Evolutionary conservation across 495 filamentous ascomycete species (phyloP).

Genomic region (Xylaria telfairii): DNA sequence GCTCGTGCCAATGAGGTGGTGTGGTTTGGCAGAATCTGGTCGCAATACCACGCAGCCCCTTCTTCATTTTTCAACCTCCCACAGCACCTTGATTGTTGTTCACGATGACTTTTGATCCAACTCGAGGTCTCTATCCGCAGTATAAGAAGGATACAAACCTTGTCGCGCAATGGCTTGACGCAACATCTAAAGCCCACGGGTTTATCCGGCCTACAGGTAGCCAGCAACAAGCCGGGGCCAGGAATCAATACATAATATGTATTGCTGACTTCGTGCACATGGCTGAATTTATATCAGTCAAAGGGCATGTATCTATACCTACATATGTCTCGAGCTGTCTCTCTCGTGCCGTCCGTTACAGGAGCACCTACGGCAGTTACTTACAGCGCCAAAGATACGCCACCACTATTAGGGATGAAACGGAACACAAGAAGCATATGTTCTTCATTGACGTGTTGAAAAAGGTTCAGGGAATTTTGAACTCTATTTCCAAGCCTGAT

Average conservation of each 20-base stretch:
- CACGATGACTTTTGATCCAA: background rate
- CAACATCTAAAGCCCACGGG: background rate
- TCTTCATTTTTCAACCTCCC: background rate
- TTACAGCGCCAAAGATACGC: slow-evolving; percentile 6
- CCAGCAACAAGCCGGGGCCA: background rate
- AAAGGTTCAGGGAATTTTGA: background rate
- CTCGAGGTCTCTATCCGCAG: background rate
- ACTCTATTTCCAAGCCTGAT: background rate
- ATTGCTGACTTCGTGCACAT: slow-evolving; percentile 2
- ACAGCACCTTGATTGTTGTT: background rate
- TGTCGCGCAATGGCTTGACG: slow-evolving; percentile 12
- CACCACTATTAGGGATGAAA: background rate
- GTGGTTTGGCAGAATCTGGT: background rate
- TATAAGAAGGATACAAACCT: slow-evolving; percentile 12
- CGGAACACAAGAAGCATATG: background rate
- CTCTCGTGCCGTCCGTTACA: slow-evolving; percentile 13
- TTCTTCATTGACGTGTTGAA: slow-evolving; percentile 12
- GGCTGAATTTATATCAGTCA: background rate
- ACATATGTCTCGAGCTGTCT: background rate
- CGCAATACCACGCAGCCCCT: background rate
- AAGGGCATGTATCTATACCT: background rate
- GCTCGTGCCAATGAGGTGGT: no score
- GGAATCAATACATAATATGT: background rate
- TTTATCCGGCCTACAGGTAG: background rate
- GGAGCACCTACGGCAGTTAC: slow-evolving; percentile 15